Conservation (phyloP, 768 basidiomycete species). For the Cyathus striatus region DNA sequence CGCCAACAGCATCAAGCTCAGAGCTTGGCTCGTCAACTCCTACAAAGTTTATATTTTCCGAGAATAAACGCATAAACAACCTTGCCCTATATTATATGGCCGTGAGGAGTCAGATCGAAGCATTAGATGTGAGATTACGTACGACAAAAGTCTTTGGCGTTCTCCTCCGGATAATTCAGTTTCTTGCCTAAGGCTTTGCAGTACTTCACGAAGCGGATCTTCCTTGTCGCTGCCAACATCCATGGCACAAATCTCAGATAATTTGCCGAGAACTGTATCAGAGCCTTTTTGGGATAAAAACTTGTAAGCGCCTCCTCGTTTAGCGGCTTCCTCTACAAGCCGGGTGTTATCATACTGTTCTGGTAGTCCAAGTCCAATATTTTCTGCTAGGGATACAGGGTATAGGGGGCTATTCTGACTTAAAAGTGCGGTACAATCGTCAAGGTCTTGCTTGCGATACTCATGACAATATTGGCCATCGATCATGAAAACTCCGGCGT, state of each 20-base stretch:
- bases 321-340: conserved; percentile 25
- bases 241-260: conserved; percentile 12
- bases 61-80: conserved; percentile 36
- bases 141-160: conserved; percentile 45
- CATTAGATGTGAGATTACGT: conserved; percentile 12
- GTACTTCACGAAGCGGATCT: conserved; percentile 18
- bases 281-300: conserved; percentile 32
- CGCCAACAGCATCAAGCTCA: conserved; percentile 49
- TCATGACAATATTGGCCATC: conserved; percentile 32
- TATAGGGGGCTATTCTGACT: conserved; percentile 45
- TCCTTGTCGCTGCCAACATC: conserved; percentile 24
- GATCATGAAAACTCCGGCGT: conserved; percentile 35
- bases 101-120: conserved; percentile 1
- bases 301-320: conserved; percentile 33
- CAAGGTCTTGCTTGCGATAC: conserved; percentile 34
- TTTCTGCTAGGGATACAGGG: conserved; percentile 38
- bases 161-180: conserved; percentile 40
- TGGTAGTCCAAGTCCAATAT: conserved; percentile 28
- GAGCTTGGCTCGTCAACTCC: conserved; percentile 58
- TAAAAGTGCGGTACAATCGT: conserved; percentile 38
- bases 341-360: conserved; percentile 10
- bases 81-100: conserved; percentile 27
- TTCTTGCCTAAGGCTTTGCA: conserved; percentile 17
- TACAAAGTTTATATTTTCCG: conserved; percentile 36
- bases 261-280: conserved; percentile 32